These are phyloP conservation scores for Cladosporium sphaerospermum DNA, from an alignment of 2,329 filamentous ascomycete genomes.

Conservation along the genomic window DNA sequence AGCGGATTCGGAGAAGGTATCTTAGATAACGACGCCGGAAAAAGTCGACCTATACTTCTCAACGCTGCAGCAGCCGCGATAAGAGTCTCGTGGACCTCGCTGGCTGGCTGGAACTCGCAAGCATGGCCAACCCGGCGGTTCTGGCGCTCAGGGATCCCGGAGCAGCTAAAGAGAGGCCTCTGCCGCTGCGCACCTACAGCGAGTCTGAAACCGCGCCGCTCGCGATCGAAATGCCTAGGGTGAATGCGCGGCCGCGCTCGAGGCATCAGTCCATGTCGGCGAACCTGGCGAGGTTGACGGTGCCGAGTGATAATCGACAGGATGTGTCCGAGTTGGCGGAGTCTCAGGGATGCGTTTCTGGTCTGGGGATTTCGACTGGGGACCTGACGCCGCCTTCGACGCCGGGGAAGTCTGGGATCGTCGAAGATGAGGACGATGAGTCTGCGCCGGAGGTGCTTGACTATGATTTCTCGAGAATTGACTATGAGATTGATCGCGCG, in stretches of 20 bases:
- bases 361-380: not conserved
- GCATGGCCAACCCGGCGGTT: conserved; percentile 3
- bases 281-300: conserved; percentile 1
- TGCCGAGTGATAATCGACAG: conserved; percentile 66
- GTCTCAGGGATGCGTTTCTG: not conserved
- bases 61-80: not conserved
- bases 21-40: conserved; percentile 2
- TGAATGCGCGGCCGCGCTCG: not conserved
- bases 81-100: not conserved
- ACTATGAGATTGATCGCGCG: conserved; percentile 29
- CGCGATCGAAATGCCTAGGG: not conserved
- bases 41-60: not conserved
- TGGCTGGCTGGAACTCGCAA: too few relatives aligned
- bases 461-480: conserved; percentile 20
- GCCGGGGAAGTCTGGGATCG: not conserved
- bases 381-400: conserved; percentile 4
- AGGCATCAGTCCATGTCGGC: conserved; percentile 9
- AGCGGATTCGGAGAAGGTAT: not conserved
- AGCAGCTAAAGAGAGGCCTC: not conserved
- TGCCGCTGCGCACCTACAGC: conserved; percentile 10
- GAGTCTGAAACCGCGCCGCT: not conserved
- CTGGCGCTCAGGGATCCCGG: conserved; percentile 2
- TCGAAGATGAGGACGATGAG: not conserved
- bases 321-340: conserved; percentile 82
- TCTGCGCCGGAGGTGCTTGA: conserved; percentile 1